phyloP scores from a whole-genome alignment of 306 rosid genomes.

The Glycyrrhiza uralensis region DNA sequence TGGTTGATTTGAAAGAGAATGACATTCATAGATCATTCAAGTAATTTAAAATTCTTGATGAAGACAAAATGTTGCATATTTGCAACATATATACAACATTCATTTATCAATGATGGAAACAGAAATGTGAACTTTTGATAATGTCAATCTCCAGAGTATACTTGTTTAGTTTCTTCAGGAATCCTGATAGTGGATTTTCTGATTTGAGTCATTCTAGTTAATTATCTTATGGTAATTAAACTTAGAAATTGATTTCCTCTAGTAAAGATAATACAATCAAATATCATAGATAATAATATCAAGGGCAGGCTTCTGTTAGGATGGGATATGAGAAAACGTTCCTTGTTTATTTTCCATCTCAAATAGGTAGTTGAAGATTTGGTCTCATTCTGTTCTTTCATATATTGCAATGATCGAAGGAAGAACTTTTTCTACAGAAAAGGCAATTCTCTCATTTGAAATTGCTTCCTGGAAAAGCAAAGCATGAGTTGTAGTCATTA shows the following conservation, averaged over 20 bases:
- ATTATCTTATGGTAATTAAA: not conserved
- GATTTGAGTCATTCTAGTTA: not conserved
- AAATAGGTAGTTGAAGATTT: not conserved
- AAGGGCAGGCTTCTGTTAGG: not conserved
- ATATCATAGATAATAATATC: not conserved
- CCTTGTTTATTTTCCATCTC: constrained; percentile 2
- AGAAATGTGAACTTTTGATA: not conserved
- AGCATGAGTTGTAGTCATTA: not conserved
- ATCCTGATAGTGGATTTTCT: not conserved
- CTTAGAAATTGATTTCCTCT: not conserved
- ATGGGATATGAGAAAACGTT: not conserved
- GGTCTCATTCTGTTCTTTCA: not conserved
- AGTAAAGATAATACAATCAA: not conserved
- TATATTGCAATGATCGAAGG: not conserved
- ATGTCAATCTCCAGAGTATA: not conserved
- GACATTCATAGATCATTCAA: constrained; percentile 22
- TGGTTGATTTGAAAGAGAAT: constrained; percentile 30
- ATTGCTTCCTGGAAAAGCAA: not conserved
- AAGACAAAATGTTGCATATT: constrained; percentile 13
- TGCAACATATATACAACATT: constrained; percentile 18
- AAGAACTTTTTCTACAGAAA: not conserved
- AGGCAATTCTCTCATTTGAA: not conserved
- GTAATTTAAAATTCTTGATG: constrained; percentile 18
- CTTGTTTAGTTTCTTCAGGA: not conserved
- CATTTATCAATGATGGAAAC: constrained; percentile 14